These are phyloP conservation scores for Symbiotaphrina buchneri DNA, from an alignment of 495 filamentous ascomycete genomes.

Conservation along the genomic window DNA sequence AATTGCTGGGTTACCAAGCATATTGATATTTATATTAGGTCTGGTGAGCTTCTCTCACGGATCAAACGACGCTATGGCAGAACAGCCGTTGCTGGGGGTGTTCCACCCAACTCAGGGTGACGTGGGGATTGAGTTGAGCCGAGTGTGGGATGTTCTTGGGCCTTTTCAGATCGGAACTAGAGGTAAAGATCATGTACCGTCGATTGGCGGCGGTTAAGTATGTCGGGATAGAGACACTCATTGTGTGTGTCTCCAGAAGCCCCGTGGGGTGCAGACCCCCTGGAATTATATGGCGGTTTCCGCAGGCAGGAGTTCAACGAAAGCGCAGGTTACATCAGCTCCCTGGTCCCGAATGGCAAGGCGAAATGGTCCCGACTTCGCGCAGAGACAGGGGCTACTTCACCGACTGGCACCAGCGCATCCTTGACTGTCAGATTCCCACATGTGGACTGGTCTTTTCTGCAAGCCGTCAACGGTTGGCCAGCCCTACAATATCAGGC, in stretches of 20 bases:
- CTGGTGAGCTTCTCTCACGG: too few relatives aligned
- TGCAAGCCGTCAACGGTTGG: conserved; percentile 36
- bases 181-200: conserved; percentile 16
- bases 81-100: too few relatives aligned
- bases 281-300: conserved; percentile 29
- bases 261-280: conserved; percentile 34
- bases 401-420: conserved; percentile 8
- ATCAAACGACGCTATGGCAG: too few relatives aligned
- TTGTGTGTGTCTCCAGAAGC: conserved; percentile 20
- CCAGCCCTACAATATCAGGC: conserved; percentile 34
- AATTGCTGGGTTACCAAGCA: too few relatives aligned
- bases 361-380: conserved; percentile 19
- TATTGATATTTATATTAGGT: too few relatives aligned
- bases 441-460: conserved; percentile 23
- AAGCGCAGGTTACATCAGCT: conserved; percentile 19
- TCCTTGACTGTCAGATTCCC: conserved; percentile 21
- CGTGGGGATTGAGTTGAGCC: too few relatives aligned
- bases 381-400: conserved; percentile 9
- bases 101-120: too few relatives aligned
- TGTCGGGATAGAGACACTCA: conserved; percentile 1
- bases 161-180: conserved; percentile 37
- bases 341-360: conserved; percentile 23
- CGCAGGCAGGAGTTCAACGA: conserved; percentile 16
- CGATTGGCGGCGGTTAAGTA: too few relatives aligned
- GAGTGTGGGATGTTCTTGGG: conserved; percentile 34